Evolutionary conservation across 2,329 filamentous ascomycete genomes (phyloP).

Genomic region (Botryotinia globosa): DNA sequence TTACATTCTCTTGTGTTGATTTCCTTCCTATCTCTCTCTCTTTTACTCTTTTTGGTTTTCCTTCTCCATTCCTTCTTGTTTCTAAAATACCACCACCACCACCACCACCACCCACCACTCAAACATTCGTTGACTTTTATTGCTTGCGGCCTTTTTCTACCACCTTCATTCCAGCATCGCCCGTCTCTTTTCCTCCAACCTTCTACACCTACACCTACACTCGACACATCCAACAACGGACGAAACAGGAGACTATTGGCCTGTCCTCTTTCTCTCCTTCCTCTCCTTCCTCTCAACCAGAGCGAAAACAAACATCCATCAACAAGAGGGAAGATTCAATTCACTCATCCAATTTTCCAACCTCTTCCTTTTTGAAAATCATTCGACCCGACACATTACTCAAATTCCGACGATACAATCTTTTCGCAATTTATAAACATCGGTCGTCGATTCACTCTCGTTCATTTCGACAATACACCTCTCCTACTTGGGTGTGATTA

Average conservation of each 20-base stretch:
- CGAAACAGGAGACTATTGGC: conserved; percentile 14
- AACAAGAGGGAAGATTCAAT: neutral
- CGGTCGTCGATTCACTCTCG: conserved; percentile 11
- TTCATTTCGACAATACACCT: neutral
- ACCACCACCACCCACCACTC: neutral
- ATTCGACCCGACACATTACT: neutral
- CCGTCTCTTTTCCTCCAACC: neutral
- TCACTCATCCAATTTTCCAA: neutral
- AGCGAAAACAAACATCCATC: conserved; percentile 3
- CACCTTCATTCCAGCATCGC: conserved; percentile 18
- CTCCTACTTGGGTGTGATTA: neutral
- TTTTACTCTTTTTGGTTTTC: conserved; percentile 7
- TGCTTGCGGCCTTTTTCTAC: conserved; percentile 10
- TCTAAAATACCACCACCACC: neutral
- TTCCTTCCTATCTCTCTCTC: conserved; percentile 7
- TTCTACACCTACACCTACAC: neutral
- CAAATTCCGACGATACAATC: neutral
- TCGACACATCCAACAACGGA: neutral
- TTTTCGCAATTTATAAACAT: neutral
- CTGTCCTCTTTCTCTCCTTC: neutral
- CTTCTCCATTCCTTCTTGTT: conserved; percentile 9
- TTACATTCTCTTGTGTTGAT: conserved; percentile 25
- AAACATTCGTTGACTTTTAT: conserved; percentile 8
- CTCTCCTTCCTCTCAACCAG: neutral
- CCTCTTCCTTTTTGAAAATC: neutral